Base-by-base conservation (phyloP, 495 filamentous ascomycete species). In the Talaromyces nanjingensis region DNA sequence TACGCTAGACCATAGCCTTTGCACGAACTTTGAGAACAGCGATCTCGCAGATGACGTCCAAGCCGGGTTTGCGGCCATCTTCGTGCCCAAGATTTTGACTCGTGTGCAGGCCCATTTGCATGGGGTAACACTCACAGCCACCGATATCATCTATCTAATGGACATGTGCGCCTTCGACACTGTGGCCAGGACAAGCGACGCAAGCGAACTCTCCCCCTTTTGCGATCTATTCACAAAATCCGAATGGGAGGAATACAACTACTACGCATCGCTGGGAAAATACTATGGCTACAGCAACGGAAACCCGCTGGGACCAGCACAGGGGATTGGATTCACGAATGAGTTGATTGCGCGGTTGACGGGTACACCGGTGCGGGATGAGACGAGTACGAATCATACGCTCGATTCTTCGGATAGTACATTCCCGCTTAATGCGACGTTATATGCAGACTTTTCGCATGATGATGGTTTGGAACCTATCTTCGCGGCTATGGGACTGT, bases 391-490 rank as follows among this genome's bases (percentile, higher is more conserved):
- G 4, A 91, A 91, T 65, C 72, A 71, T n/a, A 90, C 88, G 1
- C 76, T 91, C 1, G 86, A 90, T 65, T 66, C 57, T 6, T 69
- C 77, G 34, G 62, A 66, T 6, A 54, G 34, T 16, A 89, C 85
- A 0, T 91, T 91, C 65, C 87, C 89, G 0, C 69, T 90, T 6
- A 77, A 79, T 14, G 72, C 73, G 45, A 68, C 37, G 6, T 69
- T 90, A 16, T 91, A 88, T 63, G 88, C 87, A 0, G 89, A 91
- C 71, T 90, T 91, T 66, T 84, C 83, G 57, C 89, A 91, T 70
- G 89, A 91, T 71, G 90, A 90, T 71, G 86, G 88, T 66, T 86
- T 91, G 82, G 82, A 80, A 20, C 72, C 72, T 49, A 81, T 89
- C 18, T 82, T 88, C 67, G 75, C 75, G 7, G 86, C 88, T 12